A percentile compares a stretch with the other conserved stretches of the same genome.
These are phyloP conservation scores for Lepidium sativum DNA, from an alignment of 345 rosid genomes.

Conservation along the genomic window DNA sequence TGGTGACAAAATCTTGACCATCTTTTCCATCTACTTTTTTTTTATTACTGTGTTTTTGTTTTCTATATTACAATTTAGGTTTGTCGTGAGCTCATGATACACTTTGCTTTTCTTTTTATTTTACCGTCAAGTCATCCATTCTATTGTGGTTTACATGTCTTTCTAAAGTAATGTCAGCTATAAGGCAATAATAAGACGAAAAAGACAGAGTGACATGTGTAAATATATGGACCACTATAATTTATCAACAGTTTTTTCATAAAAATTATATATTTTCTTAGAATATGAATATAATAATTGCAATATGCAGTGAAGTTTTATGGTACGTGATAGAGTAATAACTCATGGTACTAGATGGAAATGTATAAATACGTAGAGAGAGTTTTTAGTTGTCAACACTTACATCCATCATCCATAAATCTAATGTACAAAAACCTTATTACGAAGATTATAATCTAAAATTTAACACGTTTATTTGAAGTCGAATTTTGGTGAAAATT, in stretches of 20 bases:
- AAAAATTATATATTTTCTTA: too few relatives aligned
- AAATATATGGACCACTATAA: background rate
- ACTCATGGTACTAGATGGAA: too few relatives aligned
- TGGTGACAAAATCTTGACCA: constrained; percentile 70
- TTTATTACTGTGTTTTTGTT: background rate
- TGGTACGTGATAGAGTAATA: too few relatives aligned
- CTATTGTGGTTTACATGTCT: constrained; percentile 8
- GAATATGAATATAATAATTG: too few relatives aligned
- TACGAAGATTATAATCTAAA: too few relatives aligned
- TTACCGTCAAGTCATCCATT: constrained; percentile 34
- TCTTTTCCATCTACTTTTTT: constrained; percentile 16
- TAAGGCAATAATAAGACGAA: constrained; percentile 6
- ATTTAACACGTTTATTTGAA: too few relatives aligned
- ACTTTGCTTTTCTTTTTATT: constrained; percentile 40
- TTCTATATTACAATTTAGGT: background rate
- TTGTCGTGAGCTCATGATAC: background rate
- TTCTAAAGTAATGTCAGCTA: constrained; percentile 7
- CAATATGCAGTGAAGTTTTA: too few relatives aligned
- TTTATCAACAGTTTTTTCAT: background rate
- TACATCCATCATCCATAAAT: too few relatives aligned
- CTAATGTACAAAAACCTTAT: too few relatives aligned
- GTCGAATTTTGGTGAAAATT: too few relatives aligned
- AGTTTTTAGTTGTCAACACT: too few relatives aligned
- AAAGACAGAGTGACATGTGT: background rate
- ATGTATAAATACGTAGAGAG: too few relatives aligned